A percentile compares a stretch with the other conserved stretches of the same genome.
These are phyloP conservation scores for Clitoria ternatea DNA, from an alignment of 306 rosid species.

Conservation along the genomic window DNA sequence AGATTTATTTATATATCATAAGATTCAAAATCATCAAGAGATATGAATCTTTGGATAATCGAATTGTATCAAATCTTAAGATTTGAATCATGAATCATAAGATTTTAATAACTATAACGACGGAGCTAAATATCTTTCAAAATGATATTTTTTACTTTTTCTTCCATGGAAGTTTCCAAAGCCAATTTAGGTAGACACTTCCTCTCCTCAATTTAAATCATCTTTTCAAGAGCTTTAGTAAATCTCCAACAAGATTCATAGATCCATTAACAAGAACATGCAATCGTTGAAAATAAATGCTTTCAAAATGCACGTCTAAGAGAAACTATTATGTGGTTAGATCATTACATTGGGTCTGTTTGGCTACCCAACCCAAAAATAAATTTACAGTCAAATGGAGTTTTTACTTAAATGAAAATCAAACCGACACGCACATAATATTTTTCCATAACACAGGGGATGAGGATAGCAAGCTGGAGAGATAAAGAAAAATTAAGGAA, in stretches of 20 bases:
- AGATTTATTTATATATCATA: no score
- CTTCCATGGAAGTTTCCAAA: slow-evolving; percentile 10
- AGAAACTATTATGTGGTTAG: no score
- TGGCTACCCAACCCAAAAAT: no score
- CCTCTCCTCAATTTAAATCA: slow-evolving; percentile 23
- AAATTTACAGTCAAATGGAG: no score
- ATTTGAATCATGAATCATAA: no score
- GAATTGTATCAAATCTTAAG: no score
- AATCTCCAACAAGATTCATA: slow-evolving; percentile 58
- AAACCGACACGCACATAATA: no score
- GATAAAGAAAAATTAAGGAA: neutral
- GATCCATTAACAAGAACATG: slow-evolving; percentile 87
- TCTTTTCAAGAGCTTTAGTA: slow-evolving; percentile 35
- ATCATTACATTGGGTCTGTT: no score
- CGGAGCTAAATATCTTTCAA: neutral
- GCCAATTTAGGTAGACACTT: slow-evolving; percentile 1
- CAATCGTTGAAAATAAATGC: slow-evolving; percentile 6
- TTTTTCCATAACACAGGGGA: neutral
- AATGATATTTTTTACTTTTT: neutral
- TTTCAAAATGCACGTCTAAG: neutral
- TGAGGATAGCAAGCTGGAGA: neutral
- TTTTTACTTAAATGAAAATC: no score
- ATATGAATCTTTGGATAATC: no score
- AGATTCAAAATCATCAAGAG: no score
- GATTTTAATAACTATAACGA: no score